Evolutionary conservation across 2,329 filamentous ascomycete species (phyloP).

Genomic region (Diaporthe nobilis): DNA sequence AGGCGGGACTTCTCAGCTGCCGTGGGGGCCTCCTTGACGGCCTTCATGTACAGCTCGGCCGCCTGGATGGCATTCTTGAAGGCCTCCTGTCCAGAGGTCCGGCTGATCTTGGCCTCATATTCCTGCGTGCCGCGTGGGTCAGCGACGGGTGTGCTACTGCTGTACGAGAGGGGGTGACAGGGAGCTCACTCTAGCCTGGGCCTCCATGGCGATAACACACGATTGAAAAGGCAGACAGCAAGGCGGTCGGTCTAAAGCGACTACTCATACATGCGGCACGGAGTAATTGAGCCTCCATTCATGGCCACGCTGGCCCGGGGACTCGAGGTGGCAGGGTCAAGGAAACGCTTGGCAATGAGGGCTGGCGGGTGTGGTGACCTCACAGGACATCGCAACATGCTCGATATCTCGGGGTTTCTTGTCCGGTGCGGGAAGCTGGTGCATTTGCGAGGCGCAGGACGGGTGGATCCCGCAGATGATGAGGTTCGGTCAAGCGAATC

Average conservation of each 20-base stretch:
- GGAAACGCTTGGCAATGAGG: slow-evolving; percentile 24
- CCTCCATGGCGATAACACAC: slow-evolving; percentile 38
- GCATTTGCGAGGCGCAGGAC: slow-evolving; percentile 26
- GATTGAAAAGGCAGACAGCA: background rate
- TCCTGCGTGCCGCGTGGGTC: slow-evolving; percentile 55
- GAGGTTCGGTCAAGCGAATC: slow-evolving; percentile 4
- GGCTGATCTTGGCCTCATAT: slow-evolving; percentile 66
- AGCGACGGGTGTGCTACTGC: slow-evolving; percentile 5
- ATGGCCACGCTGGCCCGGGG: slow-evolving; percentile 9
- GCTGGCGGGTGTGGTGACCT: slow-evolving; percentile 12
- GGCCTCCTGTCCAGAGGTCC: slow-evolving; percentile 72
- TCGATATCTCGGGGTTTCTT: slow-evolving; percentile 24
- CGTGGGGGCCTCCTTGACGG: slow-evolving; percentile 72
- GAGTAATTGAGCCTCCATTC: slow-evolving; percentile 6
- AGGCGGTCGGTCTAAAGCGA: background rate
- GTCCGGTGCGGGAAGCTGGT: slow-evolving; percentile 14
- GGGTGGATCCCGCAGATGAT: slow-evolving; percentile 20
- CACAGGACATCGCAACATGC: slow-evolving; percentile 29
- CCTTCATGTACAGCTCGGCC: slow-evolving; percentile 86
- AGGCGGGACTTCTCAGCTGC: slow-evolving; percentile 77
- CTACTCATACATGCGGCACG: slow-evolving; percentile 24
- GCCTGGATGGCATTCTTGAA: slow-evolving; percentile 82
- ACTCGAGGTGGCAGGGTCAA: slow-evolving; percentile 5
- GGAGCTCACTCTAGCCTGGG: slow-evolving; percentile 37
- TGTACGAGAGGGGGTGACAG: background rate